Base-by-base conservation (phyloP, 1,284 basidiomycete species). In the Peniophora sp. region DNA sequence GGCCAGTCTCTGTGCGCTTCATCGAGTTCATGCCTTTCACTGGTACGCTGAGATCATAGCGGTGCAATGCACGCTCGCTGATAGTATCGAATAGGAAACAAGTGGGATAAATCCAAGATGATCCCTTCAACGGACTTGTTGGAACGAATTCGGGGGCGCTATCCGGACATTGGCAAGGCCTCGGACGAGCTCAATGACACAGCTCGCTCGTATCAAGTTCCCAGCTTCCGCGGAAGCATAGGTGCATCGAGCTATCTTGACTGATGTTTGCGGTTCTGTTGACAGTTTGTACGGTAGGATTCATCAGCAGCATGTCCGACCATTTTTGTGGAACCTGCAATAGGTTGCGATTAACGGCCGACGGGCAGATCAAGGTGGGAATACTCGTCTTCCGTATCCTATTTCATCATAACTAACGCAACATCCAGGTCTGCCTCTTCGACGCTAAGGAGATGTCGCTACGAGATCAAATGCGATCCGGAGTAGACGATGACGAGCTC, bases 11-110 rank as follows among this genome's bases (percentile, higher is more conserved):
- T 41, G 79, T 93, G 20, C 81, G 92, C 17, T 92, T 95, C 65
- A 94, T 94, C 53, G 91, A 93, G 65, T 94, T 92, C 63, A 94
- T 95, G 92, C 92, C 92, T 8, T 95, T 95, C 63, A 86, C 83
- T 61, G 89, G 86, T 86, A 58, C n/a, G 24, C 14, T 20, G 9
- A 25, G 20, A n/a, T 47, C n/a, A 25, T 24, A 16, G 48, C 11
- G 20, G n/a, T 44, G 27, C 3, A 9, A 46, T 17, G 22, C 35
- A 19, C 17, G 49, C 48, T 50, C 2, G 45, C 6, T 50, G 24
- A 34, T 27, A 34, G 12, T 47, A 50, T 50, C 50, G 5, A 38
- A 3, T 56, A 90, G 88, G 89, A 36, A 94, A 94, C 61, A 83
- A 85, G 64, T 94, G 92, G 92, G 81, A 88, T 58, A 83, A 84